A percentile compares a stretch with the other conserved stretches of the same genome.
Evolutionary conservation across 345 rosid genomes (phyloP).

Genomic region (Citrus unshiu): DNA sequence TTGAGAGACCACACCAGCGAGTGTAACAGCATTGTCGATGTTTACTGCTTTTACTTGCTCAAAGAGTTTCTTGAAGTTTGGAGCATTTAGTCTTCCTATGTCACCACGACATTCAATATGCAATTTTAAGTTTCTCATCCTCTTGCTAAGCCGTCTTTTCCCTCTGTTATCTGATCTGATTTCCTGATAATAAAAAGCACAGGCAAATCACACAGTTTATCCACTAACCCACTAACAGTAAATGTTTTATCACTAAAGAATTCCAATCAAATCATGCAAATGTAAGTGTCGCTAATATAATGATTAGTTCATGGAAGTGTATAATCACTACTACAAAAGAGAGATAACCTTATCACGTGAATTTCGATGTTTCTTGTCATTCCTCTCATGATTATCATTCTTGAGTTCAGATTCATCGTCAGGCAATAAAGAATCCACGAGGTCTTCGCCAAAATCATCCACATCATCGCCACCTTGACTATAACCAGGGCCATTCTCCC

Average conservation of each 20-base stretch:
- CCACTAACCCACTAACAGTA: neutral
- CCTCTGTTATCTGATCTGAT: slow-evolving; percentile 80
- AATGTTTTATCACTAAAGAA: neutral
- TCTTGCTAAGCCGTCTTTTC: slow-evolving; percentile 53
- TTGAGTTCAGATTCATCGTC: slow-evolving; percentile 49
- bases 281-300: neutral
- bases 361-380: slow-evolving; percentile 39
- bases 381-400: slow-evolving; percentile 36
- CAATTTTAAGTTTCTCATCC: slow-evolving; percentile 57
- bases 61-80: slow-evolving; percentile 85
- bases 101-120: slow-evolving; percentile 54
- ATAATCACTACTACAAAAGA: neutral
- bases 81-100: slow-evolving; percentile 49
- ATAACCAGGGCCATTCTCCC: slow-evolving; percentile 10
- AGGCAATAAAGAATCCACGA: slow-evolving; percentile 49
- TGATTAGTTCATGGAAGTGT: neutral
- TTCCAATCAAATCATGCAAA: neutral
- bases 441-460: slow-evolving; percentile 53
- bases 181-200: slow-evolving; percentile 50
- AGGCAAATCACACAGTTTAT: slow-evolving; percentile 10
- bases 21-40: slow-evolving; percentile 75
- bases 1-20: slow-evolving; percentile 76
- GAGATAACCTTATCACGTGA: slow-evolving; percentile 43
- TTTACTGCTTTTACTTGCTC: slow-evolving; percentile 87
- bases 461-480: slow-evolving; percentile 24